Percentiles rank a stretch among this genome's conserved stretches.
phyloP scores from a whole-genome alignment of 108 stramenopile genomes.

The Cyclotella baltica region DNA sequence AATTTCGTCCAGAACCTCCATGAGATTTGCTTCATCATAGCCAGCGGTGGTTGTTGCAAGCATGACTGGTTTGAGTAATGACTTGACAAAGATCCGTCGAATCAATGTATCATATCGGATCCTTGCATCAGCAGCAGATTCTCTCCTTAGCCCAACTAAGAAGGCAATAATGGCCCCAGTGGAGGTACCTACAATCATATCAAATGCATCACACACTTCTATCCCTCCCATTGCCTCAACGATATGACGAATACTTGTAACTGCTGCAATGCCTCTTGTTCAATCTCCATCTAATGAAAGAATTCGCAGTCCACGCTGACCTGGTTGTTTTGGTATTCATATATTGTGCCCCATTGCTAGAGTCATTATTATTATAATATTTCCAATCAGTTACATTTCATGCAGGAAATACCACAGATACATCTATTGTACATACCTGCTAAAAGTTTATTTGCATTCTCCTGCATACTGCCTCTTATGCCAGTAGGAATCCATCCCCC shows the following conservation, averaged over 20 bases:
- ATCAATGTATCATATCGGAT: conserved; percentile 84
- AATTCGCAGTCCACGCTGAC: conserved; percentile 63
- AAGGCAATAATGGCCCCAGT: conserved; percentile 84
- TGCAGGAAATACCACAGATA: neutral
- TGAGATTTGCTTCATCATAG: conserved; percentile 85
- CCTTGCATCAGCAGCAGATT: conserved; percentile 67
- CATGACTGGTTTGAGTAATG: conserved; percentile 73
- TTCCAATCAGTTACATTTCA: neutral
- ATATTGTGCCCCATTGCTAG: conserved; percentile 79
- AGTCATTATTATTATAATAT: neutral
- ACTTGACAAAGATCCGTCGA: conserved; percentile 80
- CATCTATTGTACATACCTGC: conserved; percentile 35
- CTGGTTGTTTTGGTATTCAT: conserved; percentile 83
- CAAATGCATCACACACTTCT: conserved; percentile 85
- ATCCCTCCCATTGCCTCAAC: conserved; percentile 70
- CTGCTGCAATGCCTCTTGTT: conserved; percentile 83
- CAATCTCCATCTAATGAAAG: conserved; percentile 74
- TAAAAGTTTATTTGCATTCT: conserved; percentile 82
- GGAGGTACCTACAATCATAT: conserved; percentile 85
- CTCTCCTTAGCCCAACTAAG: conserved; percentile 67
- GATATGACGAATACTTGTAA: conserved; percentile 64
- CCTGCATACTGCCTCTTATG: conserved; percentile 60
- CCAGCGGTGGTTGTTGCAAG: conserved; percentile 85
- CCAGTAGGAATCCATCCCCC: conserved; percentile 35
- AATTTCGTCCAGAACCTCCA: conserved; percentile 77